Evolutionary conservation across 805 yeast genomes (phyloP).

Genomic region (Ogataea minuta): DNA sequence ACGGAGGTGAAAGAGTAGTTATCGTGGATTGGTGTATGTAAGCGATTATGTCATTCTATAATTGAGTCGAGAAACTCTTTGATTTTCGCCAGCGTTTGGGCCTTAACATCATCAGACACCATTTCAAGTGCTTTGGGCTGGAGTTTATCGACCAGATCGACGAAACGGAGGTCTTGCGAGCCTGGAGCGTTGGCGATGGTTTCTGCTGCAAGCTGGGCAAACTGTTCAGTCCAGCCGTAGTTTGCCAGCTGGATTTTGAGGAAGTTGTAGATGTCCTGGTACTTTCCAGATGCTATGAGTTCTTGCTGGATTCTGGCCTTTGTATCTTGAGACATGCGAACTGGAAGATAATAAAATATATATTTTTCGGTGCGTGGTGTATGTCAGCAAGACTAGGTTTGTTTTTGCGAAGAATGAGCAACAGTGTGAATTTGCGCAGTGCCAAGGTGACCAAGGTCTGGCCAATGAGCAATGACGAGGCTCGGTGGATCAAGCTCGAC

Average conservation of each 20-base stretch:
- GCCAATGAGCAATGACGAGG: constrained; percentile 40
- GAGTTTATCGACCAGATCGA: constrained; percentile 47
- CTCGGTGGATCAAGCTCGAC: constrained; percentile 67
- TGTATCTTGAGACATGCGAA: constrained; percentile 29
- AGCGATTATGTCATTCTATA: constrained; percentile 32
- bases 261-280: constrained; percentile 66
- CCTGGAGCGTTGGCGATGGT: constrained; percentile 35
- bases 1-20: neutral
- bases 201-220: constrained; percentile 53
- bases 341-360: constrained; percentile 8
- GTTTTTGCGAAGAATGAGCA: constrained; percentile 10
- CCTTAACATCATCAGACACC: constrained; percentile 67
- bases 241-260: constrained; percentile 65
- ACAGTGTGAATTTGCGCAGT: constrained; percentile 17
- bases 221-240: constrained; percentile 84
- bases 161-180: constrained; percentile 42
- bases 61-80: constrained; percentile 54
- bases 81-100: constrained; percentile 57
- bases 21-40: constrained; percentile 5
- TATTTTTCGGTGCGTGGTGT: constrained; percentile 11
- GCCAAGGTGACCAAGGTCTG: constrained; percentile 33
- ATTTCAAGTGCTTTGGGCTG: constrained; percentile 65
- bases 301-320: constrained; percentile 66
- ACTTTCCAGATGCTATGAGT: constrained; percentile 74
- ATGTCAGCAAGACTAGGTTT: constrained; percentile 8